Conservation (phyloP, 73 alveolate genomes). For the Tetrahymena thermophila region DNA sequence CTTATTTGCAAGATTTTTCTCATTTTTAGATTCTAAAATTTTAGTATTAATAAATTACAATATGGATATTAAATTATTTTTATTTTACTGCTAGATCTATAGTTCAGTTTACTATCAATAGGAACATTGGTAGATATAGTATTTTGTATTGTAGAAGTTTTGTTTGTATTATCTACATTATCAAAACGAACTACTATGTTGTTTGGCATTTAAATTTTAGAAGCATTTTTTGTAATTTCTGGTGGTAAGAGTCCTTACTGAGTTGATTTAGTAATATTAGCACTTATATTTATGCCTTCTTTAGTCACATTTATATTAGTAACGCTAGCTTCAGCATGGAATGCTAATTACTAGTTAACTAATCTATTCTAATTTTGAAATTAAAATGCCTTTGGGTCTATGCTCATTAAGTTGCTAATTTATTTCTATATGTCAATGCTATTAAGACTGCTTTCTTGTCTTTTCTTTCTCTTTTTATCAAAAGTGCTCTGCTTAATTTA, state of each 20-base stretch:
- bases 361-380: too few species aligned
- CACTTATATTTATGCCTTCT: background rate
- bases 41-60: too few species aligned
- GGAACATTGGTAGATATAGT: background rate
- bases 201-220: background rate
- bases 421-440: background rate
- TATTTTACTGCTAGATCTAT: background rate
- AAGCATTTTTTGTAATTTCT: background rate
- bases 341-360: background rate
- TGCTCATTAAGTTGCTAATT: too few species aligned
- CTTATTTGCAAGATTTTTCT: background rate
- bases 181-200: background rate
- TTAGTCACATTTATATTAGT: background rate
- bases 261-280: background rate
- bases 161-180: background rate
- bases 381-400: background rate
- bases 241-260: background rate
- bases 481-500: background rate
- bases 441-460: background rate
- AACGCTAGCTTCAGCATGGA: background rate
- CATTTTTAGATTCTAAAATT: background rate
- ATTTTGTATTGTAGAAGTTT: background rate
- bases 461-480: background rate
- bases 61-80: too few species aligned
- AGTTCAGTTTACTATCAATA: background rate